phyloP scores from a whole-genome alignment of 345 rosid genomes.

The Syzygium aqueum region DNA sequence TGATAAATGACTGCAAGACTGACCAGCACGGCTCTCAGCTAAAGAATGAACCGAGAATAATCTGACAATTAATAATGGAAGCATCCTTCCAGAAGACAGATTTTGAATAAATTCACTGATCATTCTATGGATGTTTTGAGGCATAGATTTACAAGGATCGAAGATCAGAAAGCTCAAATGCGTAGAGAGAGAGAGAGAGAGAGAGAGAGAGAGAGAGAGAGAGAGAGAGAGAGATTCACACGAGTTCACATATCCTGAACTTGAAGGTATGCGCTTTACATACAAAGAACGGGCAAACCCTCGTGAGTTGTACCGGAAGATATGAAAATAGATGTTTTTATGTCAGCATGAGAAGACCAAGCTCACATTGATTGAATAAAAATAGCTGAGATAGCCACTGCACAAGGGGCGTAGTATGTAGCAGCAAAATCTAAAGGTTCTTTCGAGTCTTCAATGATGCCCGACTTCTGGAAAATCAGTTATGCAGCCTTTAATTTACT shows the following conservation, averaged over 20 bases:
- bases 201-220: background rate
- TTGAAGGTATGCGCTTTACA: background rate
- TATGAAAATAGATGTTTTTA: background rate
- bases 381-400: background rate
- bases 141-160: background rate
- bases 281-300: background rate
- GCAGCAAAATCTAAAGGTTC: background rate
- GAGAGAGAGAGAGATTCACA: background rate
- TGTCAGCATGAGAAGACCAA: background rate
- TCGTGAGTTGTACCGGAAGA: background rate
- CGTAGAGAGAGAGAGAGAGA: background rate
- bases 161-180: background rate
- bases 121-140: background rate
- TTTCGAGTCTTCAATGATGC: background rate
- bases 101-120: background rate
- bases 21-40: background rate
- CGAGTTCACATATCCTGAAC: background rate
- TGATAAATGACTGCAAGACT: background rate
- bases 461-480: background rate
- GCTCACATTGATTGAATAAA: background rate
- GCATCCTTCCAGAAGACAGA: background rate
- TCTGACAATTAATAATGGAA: background rate
- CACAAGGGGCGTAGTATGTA: background rate
- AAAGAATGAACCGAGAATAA: background rate
- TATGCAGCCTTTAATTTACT: background rate